A percentile compares a stretch with the other conserved stretches of the same genome.
These are phyloP conservation scores for Grosmannia clavigera DNA, from an alignment of 2,329 filamentous ascomycete genomes.

Conservation along the genomic window DNA sequence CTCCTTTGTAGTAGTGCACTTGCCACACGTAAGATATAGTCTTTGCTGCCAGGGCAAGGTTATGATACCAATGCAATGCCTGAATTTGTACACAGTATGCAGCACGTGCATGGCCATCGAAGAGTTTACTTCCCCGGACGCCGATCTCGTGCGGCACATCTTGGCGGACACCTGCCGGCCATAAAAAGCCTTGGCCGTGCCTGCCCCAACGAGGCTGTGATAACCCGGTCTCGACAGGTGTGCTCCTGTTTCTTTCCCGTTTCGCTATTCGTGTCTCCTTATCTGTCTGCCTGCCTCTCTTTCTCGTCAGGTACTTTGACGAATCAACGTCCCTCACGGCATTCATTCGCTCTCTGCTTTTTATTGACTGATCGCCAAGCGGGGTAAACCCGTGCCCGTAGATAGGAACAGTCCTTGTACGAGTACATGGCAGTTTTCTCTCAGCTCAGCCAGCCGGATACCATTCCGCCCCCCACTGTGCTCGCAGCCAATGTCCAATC, in stretches of 20 bases:
- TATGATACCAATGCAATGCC: too few relatives aligned
- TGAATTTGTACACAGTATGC: too few relatives aligned
- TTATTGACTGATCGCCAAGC: not conserved
- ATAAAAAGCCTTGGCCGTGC: not conserved
- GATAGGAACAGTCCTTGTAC: not conserved
- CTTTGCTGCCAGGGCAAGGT: too few relatives aligned
- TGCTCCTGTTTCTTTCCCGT: not conserved
- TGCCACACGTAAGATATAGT: too few relatives aligned
- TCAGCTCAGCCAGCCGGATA: not conserved
- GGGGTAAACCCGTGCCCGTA: not conserved
- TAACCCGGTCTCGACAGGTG: not conserved
- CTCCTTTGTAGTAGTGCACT: too few relatives aligned
- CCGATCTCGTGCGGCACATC: not conserved
- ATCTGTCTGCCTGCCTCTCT: not conserved
- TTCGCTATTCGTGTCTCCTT: not conserved
- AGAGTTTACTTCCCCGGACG: not conserved
- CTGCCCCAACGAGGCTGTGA: not conserved
- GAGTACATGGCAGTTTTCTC: not conserved
- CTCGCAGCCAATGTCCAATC: not conserved
- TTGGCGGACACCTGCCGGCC: not conserved
- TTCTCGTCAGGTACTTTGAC: not conserved
- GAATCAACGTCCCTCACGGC: not conserved
- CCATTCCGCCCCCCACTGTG: not conserved
- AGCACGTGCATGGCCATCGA: not conserved
- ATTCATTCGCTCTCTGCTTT: not conserved